Base-by-base conservation (phyloP, 2,329 filamentous ascomycete genomes). In the Tympanopsis confertula region DNA sequence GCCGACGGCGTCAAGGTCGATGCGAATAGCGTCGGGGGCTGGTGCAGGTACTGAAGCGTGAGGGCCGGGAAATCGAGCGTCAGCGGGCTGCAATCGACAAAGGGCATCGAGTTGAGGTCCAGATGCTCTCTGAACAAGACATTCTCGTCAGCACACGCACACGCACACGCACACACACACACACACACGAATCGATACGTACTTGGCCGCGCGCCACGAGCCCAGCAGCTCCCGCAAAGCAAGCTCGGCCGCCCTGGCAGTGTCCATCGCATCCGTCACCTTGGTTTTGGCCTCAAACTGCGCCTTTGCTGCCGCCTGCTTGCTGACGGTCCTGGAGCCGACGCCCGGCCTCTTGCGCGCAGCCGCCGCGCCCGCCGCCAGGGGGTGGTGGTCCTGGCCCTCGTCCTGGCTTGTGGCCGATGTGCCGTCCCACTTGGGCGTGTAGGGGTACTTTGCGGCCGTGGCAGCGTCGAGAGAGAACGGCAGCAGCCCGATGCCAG, bases 21-120 rank as follows among this genome's bases (percentile, higher is more conserved):
- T 7, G 85, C 82, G 61, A 88, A 89, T 5, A 95, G 67, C 1
- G 86, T 91, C 3, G 85, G 79, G 3, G 88, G 86, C 7, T 84
- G 70, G 24, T 82, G 76, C 1, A 96, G 74, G 46, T 89, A 81
- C 44, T 82, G 84, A 10, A 95, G 72, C 24, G 82, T 86, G 29
- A 96, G 70, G 5, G 83, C 79, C 5, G 88, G 86, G 50, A 94
- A 95, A 42, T 86, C 86, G 54, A 94, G 76, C 4, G 82, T 70
- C 42, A 88, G 74, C 22, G 89, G 82, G 46, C 95, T 85, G 59
- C 94, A 93, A 45, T 89, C 83, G 48, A 81, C n/a, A n/a, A 26
- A 80, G 3, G 76, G 74, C 47, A 66, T 63, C 5, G 71, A 70
- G 37, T 62, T 61, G 45, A 67, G 63, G 42, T 76, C 68, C 36